Base-by-base conservation (phyloP, 306 rosid species). In the Vachellia collinsii region DNA sequence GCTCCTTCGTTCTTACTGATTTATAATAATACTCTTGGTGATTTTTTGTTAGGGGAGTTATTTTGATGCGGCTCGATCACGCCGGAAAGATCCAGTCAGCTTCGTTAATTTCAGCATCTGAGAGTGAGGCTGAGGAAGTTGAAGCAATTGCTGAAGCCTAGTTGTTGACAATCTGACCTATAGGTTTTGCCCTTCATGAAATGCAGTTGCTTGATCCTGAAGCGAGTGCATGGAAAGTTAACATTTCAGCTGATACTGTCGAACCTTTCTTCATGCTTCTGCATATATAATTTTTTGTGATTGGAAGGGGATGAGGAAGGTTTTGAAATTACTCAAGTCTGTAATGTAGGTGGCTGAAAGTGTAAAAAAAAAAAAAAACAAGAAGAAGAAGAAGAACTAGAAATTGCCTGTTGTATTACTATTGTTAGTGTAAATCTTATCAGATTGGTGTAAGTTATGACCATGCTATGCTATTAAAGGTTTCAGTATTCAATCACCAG, bases 51-150 rank as follows among this genome's bases (percentile, higher is more conserved):
- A 95, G 99, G 91, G 99, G 97, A 72, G 98, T 95, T 71, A 95
- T 93, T 80, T 88, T 95, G 86, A 93, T 95, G 99, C 86, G 94
- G 77, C 91, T 95, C 19, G 97, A 93, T 85, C 84, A 90, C 78
- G 85, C 92, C 51, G 99, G 99, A 87, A 95, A 93, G 93, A 89
- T 95, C 84, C 99, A 92, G 84, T 93, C 99, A 5, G 97, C 97
- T 61, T 95, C 99, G 19, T 77, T 95, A 74, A 90, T 95, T 76
- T 90, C 98, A 11, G 91, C 93, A 51, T 59, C 89, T 11, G 98
- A 90, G 0, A 61, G 80, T 14, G 92, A 87, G 72, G 69, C 85
- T 0, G 98, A 89, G 82, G 93, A 88, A 84, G 83, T 74, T 77
- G 76, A 77, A 77, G 90, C 85, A 23, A 82, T 79, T 8, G 72